These are phyloP conservation scores for Lentinula boryana DNA, from an alignment of 768 basidiomycete species.

Conservation along the genomic window DNA sequence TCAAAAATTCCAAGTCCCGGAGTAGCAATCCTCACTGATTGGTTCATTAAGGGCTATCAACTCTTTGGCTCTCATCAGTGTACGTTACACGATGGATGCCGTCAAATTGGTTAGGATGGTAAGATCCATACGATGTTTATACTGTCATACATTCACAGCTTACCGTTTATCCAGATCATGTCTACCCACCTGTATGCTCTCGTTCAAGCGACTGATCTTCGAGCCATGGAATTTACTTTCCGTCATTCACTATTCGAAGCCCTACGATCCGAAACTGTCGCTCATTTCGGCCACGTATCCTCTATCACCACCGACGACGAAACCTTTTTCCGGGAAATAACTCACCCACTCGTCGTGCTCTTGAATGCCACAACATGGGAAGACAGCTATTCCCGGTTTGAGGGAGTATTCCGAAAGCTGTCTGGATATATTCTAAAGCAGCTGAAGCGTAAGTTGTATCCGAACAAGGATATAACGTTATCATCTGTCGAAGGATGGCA, in stretches of 20 bases:
- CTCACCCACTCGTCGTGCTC: background rate
- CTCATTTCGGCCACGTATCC: background rate
- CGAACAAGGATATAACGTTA: background rate
- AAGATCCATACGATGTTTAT: too few relatives aligned
- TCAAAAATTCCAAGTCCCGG: background rate
- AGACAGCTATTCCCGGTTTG: background rate
- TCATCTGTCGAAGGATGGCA: background rate
- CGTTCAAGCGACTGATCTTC: conserved; percentile 2
- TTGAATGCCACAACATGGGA: background rate
- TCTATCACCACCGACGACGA: background rate
- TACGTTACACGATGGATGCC: background rate
- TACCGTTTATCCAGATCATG: background rate
- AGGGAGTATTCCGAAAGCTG: background rate
- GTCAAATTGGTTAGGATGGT: background rate
- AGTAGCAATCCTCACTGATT: background rate
- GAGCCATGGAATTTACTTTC: background rate
- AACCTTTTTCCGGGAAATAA: background rate
- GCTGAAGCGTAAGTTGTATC: background rate
- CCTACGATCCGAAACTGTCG: background rate
- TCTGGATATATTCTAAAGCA: background rate
- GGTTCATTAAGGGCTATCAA: background rate
- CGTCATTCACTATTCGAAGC: background rate
- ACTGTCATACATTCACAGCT: background rate
- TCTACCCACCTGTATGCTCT: background rate
- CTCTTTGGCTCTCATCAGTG: background rate